Evolutionary conservation across 345 rosid genomes (phyloP), one percentile per base, ranked within the genome.

Genomic region (Bruguiera sexangula): DNA sequence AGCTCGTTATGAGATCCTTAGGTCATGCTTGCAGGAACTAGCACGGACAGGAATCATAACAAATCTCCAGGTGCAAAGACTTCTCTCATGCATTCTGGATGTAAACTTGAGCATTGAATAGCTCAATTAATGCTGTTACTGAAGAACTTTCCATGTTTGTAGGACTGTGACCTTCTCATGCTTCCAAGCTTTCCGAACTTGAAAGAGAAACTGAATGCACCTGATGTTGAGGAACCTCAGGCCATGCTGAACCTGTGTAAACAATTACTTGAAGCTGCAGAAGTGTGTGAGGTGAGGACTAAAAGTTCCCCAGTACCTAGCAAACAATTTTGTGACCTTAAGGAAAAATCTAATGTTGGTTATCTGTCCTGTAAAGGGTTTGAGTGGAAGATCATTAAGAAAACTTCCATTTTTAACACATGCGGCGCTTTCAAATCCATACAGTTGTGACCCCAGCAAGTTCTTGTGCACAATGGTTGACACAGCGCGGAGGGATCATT

Each of bases 371-470:
- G 34, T 70, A 36, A 81, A 95, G 99, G 97, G 98, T 30, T 67
- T 92, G 83, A 92, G 98, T 74, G 98, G 98, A 76, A 87, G 99
- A 69, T 80, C 98, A 22, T 73, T 95, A 39, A 82, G 98, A 62
- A 95, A 92, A 81, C 99, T 95, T 72, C 98, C 98, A 60, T 90
- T 95, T 79, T 78, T 95, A 78, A 84, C 93, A 6, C 93, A 95
- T 55, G 89, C 96, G 51, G 83, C 90, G 56, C 96, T 92, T 74
- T 78, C 86, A 50, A 83, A 84, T 71, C 92, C 94, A 51, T 32
- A 71, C 58, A 60, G 77, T 69, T 81, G 83, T 77, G 88, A 87
- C 54, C 88, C 86, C 27, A 74, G 76, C 80, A 79, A 78, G 69
- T 95, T 95, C 84, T 80, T 92, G 86, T 66, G 71, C 60, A 76